phyloP scores from a whole-genome alignment of 345 rosid genomes.

The Salix exigua region DNA sequence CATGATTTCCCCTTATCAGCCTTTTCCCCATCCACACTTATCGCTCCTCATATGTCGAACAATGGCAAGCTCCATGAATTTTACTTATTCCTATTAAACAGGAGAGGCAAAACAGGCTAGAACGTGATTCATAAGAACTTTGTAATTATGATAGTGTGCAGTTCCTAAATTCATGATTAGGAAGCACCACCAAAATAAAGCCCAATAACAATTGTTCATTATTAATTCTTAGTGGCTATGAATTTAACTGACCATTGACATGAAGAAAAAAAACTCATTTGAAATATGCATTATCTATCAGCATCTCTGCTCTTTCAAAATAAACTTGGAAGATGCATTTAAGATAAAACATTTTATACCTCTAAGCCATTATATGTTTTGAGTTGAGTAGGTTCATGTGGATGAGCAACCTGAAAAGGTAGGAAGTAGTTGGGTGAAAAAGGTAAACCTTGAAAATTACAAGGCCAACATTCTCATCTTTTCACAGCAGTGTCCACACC shows the following conservation, averaged over 20 bases:
- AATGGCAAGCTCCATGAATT: not conserved
- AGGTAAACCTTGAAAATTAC: not conserved
- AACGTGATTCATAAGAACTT: not conserved
- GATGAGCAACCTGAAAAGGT: constrained; percentile 18
- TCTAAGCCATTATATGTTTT: constrained; percentile 24
- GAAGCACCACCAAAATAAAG: not conserved
- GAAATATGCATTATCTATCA: not conserved
- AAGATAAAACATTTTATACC: constrained; percentile 25
- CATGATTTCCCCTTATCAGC: not conserved
- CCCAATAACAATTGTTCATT: not conserved
- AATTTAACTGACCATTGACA: not conserved
- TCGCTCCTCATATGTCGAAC: not conserved
- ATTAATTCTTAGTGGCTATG: not conserved
- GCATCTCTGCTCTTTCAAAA: not conserved
- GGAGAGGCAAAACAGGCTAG: not conserved
- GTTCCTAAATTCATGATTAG: not conserved
- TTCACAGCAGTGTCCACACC: not conserved
- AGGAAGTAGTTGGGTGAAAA: constrained; percentile 11
- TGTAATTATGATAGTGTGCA: not conserved
- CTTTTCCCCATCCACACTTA: not conserved
- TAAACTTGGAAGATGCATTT: not conserved
- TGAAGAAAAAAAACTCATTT: not conserved
- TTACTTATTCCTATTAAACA: not conserved
- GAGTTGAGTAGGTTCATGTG: constrained; percentile 20
- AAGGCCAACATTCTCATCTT: not conserved